A percentile compares a stretch with the other conserved stretches of the same genome.
Conservation (phyloP, 208 protist genomes). For the Crithidia acanthocephali region DNA sequence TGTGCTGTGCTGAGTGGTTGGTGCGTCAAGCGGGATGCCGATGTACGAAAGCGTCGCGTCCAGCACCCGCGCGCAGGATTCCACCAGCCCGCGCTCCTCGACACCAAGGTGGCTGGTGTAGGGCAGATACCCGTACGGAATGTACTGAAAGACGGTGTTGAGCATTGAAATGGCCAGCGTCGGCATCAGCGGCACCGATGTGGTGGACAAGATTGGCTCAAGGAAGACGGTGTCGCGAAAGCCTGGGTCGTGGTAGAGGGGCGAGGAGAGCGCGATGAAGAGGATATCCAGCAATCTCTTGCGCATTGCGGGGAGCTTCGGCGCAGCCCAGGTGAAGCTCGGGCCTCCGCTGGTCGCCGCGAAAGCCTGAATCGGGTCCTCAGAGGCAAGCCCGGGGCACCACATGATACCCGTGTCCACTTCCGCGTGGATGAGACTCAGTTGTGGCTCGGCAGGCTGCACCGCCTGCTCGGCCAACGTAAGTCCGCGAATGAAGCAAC, state of each 20-base stretch:
- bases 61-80: slow-evolving; percentile 58
- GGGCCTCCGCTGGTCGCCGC: slow-evolving; percentile 4
- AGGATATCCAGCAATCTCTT: slow-evolving; percentile 62
- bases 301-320: slow-evolving; percentile 39
- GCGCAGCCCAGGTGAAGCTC: slow-evolving; percentile 6
- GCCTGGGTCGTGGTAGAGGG: slow-evolving; percentile 49
- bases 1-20: not conserved
- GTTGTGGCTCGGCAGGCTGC: slow-evolving; percentile 25
- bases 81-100: slow-evolving; percentile 59
- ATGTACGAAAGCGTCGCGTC: slow-evolving; percentile 64
- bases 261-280: slow-evolving; percentile 49
- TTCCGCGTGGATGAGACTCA: slow-evolving; percentile 47
- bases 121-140: slow-evolving; percentile 74
- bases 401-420: slow-evolving; percentile 68
- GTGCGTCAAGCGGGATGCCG: slow-evolving; percentile 31
- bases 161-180: slow-evolving; percentile 79
- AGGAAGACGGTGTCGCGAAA: slow-evolving; percentile 81
- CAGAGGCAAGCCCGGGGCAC: slow-evolving; percentile 59
- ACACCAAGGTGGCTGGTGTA: slow-evolving; percentile 78
- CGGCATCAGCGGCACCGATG: slow-evolving; percentile 63
- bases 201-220: slow-evolving; percentile 60
- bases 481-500: slow-evolving; percentile 84
- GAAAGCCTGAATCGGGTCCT: slow-evolving; percentile 40
- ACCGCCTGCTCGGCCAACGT: slow-evolving; percentile 33
- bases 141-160: slow-evolving; percentile 74